Evolutionary conservation across 2,329 filamentous ascomycete species (phyloP), one percentile per base, ranked within the genome.

Genomic region (Diaporthe aspalathi): DNA sequence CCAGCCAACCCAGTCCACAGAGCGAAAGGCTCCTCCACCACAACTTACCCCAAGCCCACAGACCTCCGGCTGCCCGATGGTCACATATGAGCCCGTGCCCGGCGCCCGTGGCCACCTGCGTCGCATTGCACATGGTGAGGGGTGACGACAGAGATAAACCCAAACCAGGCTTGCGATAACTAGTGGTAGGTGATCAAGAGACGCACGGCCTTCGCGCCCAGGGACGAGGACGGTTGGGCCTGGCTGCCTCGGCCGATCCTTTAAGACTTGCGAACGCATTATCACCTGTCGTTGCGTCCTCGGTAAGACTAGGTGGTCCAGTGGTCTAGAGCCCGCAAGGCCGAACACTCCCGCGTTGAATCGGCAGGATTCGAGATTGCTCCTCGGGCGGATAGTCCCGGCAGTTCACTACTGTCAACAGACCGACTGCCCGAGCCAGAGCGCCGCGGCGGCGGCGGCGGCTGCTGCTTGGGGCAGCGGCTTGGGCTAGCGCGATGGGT

Each of bases 1-100:
- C n/a, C n/a, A n/a, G n/a, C n/a, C n/a, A n/a, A n/a, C n/a, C n/a
- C n/a, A n/a, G n/a, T n/a, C n/a, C n/a, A n/a, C n/a, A n/a, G n/a
- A n/a, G n/a, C n/a, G n/a, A n/a, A n/a, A n/a, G n/a, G n/a, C n/a
- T n/a, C n/a, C 20, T 38, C 16, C 29, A 32, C 29, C 9, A 5
- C 38, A 9, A 17, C 8, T 29, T 11, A 24, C n/a, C 35, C 54
- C n/a, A 11, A 24, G 20, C 57, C 40, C 60, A 65, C 60, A 65
- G 45, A 65, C 60, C 60, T 65, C 60, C 27, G 60, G 60, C 45
- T 65, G 60, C 45, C 45, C 24, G 29, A 32, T 65, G 45, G 24
- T 65, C 45, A 65, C 45, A 50, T 50, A 50, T 6, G 27, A 35
- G 60, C 43, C 45, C 60, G 60, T 65, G 60, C 60, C 60, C 60